phyloP scores from a whole-genome alignment of 2,329 filamentous ascomycete species.

The Onygenales sp. region DNA sequence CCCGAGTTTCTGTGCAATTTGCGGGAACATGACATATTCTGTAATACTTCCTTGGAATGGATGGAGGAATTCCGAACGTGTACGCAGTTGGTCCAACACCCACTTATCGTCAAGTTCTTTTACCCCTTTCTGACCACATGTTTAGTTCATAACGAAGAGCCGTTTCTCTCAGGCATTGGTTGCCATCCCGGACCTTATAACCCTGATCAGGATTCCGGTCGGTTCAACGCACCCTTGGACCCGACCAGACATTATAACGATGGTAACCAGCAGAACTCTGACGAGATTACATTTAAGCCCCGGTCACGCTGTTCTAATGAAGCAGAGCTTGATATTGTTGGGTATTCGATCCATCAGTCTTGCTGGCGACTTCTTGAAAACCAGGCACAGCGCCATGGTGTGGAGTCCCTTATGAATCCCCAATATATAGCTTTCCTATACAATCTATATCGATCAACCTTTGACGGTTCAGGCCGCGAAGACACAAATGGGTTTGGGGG shows the following conservation, averaged over 20 bases:
- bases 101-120: no score
- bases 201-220: no score
- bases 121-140: no score
- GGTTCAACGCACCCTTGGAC: neutral
- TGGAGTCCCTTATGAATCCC: neutral
- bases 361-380: neutral
- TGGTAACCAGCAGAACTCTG: neutral
- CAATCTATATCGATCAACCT: neutral
- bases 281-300: neutral
- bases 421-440: slow-evolving; percentile 1
- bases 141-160: neutral
- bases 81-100: no score
- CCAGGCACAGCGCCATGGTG: neutral
- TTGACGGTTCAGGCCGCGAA: neutral
- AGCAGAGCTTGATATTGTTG: neutral
- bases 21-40: no score
- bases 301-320: neutral
- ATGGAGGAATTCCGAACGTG: no score
- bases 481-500: neutral
- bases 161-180: neutral
- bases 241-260: slow-evolving; percentile 1
- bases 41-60: no score
- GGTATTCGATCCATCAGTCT: neutral
- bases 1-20: neutral
- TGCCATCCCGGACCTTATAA: neutral